Evolutionary conservation across 352 stramenopile species (phyloP), one percentile per base, ranked within the genome.

Genomic region (Plasmopara halstedii): DNA sequence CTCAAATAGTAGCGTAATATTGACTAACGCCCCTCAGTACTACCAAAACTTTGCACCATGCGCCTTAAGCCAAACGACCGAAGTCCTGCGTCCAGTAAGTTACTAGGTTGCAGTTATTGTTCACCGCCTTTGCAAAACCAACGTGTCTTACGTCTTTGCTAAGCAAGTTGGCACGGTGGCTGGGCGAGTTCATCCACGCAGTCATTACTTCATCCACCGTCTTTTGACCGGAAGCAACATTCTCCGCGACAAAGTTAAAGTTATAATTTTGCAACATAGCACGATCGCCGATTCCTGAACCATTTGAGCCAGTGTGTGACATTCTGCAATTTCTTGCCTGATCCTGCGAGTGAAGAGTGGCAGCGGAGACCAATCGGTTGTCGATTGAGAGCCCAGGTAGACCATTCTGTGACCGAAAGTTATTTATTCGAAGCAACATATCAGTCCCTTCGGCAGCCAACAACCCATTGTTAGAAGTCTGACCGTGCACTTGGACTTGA

Each of bases 371-470:
- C n/a, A 83, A 55, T 17, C 58, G 61, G 9, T 43, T 56, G 63
- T 76, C 62, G n/a, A 68, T 61, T n/a, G 57, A 70, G 42, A 83
- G 61, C 11, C 58, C 51, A 17, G 25, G 17, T 17, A 69, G 54
- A n/a, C 64, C 64, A 8, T 66, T 51, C 40, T 72, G 54, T 2
- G 54, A 32, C 6, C 73, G 68, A 41, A 78, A 78, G 14, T 31
- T 29, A 49, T 85, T 85, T 33, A 85, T 65, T 9, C 44, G 46
- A 21, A 37, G 36, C 34, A 85, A 52, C 73, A 85, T 85, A 2
- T 48, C 42, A 15, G 46, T 38, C 36, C 51, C 58, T 17, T 77
- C 67, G 25, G 56, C 36, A 33, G 26, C 26, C 17, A 50, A 53
- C 6, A 77, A 46, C 4, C 67, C 67, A 47, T 62, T 70, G 34